Evolutionary conservation across 768 basidiomycete genomes (phyloP), one percentile per base, ranked within the genome.

Genomic region (Cubamyces sp.): DNA sequence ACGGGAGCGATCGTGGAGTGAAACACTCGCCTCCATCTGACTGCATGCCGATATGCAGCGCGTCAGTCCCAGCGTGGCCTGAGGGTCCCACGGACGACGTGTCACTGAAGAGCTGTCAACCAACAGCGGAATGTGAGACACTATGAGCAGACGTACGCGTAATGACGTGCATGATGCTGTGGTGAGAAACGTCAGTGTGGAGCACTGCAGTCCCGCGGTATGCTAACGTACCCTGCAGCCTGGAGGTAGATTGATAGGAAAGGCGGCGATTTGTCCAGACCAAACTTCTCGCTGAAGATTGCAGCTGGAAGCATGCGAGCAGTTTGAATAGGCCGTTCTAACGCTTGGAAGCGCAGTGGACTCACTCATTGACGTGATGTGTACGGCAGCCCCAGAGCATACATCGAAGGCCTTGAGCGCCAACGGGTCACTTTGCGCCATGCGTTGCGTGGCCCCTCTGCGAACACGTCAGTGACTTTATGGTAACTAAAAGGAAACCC

Each of bases 131-230:
- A 64, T 26, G 21, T 54, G 57, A 23, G 3, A 23, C 12, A 25
- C 14, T 55, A 54, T 30, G 54, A 49, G 6, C 7, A 49, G 34
- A 74, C 87, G 64, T 73, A 90, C 91, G 70, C 18, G 88, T 89
- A 66, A 90, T 76, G 45, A 91, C 82, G 68, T 92, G 90, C 90
- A 91, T 90, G 67, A 92, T 88, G 28, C 91, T 91, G 41, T 9
- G 16, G 12, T 8, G 18, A 21, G 58, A 47, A n/a, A 23, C 61
- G 54, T 66, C 55, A 65, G 69, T 41, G 55, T 21, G 14, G 5
- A 23, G 19, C 1, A 15, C 1, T 12, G 1, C 9, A 12, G 23
- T 9, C 23, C 19, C 15, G 3, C 21, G 14, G 1, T 18, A 18
- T 50, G 16, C 5, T 62, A 41, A 76, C 88, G 66, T 73, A 92